phyloP scores from a whole-genome alignment of 331 rosid species.

The Ulmus americana region DNA sequence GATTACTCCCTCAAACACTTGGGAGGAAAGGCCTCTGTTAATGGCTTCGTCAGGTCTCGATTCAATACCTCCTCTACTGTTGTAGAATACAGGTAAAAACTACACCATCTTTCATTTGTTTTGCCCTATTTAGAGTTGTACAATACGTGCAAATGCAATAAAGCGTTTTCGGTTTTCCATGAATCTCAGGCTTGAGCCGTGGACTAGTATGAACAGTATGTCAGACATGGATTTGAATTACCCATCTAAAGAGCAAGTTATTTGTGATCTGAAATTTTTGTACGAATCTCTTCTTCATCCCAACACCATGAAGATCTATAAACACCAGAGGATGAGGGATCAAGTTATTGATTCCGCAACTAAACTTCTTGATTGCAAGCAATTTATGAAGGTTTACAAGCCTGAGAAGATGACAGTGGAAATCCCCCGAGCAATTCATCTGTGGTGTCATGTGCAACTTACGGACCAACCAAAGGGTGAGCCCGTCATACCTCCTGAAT shows the following conservation, averaged over 20 bases:
- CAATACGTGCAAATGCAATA: no score
- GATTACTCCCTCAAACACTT: slow-evolving; percentile 55
- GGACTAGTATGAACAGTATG: slow-evolving; percentile 15
- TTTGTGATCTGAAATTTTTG: slow-evolving; percentile 39
- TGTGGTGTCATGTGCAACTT: slow-evolving; percentile 64
- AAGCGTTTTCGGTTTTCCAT: neutral
- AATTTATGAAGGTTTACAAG: slow-evolving; percentile 57
- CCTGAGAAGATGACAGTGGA: slow-evolving; percentile 16
- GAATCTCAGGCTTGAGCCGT: slow-evolving; percentile 39
- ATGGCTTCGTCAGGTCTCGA: slow-evolving; percentile 39
- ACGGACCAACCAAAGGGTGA: slow-evolving; percentile 47
- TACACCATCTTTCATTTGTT: neutral
- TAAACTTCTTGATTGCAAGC: slow-evolving; percentile 70
- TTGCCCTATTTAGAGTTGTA: no score
- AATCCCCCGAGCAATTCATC: slow-evolving; percentile 22
- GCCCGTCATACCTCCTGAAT: slow-evolving; percentile 49
- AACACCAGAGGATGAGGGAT: slow-evolving; percentile 30
- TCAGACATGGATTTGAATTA: slow-evolving; percentile 14
- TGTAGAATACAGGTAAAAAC: slow-evolving; percentile 51
- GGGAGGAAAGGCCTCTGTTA: slow-evolving; percentile 40
- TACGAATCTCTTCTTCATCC: slow-evolving; percentile 52
- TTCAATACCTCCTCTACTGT: slow-evolving; percentile 43
- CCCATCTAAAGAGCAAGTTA: slow-evolving; percentile 45
- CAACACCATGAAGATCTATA: slow-evolving; percentile 36
- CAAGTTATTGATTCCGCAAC: slow-evolving; percentile 45